These are phyloP conservation scores for Fraxinus anomala DNA, from an alignment of 257 asterid genomes.

Conservation along the genomic window DNA sequence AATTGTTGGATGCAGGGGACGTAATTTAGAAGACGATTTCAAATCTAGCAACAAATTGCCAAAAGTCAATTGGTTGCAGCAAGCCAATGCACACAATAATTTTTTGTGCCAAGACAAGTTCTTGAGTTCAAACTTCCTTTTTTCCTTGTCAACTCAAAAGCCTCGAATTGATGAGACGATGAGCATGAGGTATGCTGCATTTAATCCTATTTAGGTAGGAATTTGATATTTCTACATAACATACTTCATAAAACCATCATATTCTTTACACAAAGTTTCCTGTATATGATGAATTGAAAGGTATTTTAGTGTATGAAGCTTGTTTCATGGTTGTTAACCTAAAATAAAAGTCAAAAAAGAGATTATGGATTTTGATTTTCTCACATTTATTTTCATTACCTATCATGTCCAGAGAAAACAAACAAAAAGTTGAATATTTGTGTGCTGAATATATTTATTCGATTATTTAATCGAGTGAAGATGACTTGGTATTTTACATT, in stretches of 20 bases:
- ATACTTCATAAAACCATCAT: background rate
- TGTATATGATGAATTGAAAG: constrained; percentile 5
- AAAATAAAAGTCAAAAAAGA: background rate
- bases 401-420: constrained; percentile 14
- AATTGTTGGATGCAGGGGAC: constrained; percentile 41
- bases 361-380: constrained; percentile 13
- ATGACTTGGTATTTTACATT: constrained; percentile 19
- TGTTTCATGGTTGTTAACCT: background rate
- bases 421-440: constrained; percentile 8
- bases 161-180: constrained; percentile 49
- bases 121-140: constrained; percentile 63
- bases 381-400: background rate
- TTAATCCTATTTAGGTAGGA: constrained; percentile 21
- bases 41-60: constrained; percentile 37
- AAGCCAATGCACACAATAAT: constrained; percentile 64
- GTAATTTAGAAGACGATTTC: constrained; percentile 40
- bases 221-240: background rate
- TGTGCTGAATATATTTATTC: constrained; percentile 16
- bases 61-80: constrained; percentile 68
- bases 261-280: background rate
- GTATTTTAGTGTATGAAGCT: background rate
- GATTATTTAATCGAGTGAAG: background rate
- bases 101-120: constrained; percentile 61
- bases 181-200: constrained; percentile 52
- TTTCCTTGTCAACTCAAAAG: constrained; percentile 69